Percentiles rank a stretch among this genome's conserved stretches.
Conservation (phyloP, 768 basidiomycete genomes). For the Hericium rajendrae region DNA sequence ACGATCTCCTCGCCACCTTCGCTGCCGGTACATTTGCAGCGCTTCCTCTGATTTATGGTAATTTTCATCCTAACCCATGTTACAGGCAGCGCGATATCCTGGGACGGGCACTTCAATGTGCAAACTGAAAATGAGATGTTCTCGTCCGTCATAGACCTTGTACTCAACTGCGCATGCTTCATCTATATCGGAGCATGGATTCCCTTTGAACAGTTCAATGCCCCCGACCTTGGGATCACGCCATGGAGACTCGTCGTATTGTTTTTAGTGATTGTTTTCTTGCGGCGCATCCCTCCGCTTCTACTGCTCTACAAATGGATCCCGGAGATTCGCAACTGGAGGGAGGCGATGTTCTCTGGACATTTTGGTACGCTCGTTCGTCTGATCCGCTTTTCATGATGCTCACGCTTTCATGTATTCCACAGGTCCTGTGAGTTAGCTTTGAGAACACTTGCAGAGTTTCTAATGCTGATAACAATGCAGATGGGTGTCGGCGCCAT, state of each 20-base stretch:
- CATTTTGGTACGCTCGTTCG: constrained; percentile 57
- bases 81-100: constrained; percentile 79
- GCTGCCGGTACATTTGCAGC: constrained; percentile 45
- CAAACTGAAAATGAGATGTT: constrained; percentile 83
- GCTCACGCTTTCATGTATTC: background rate
- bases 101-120: constrained; percentile 78
- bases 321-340: constrained; percentile 79
- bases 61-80: background rate
- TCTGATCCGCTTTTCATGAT: background rate
- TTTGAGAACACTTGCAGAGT: background rate
- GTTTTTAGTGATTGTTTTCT: constrained; percentile 52
- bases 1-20: constrained; percentile 86
- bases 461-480: background rate
- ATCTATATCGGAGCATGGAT: constrained; percentile 89
- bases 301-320: constrained; percentile 73
- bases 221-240: constrained; percentile 46
- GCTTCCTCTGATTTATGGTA: background rate
- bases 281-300: constrained; percentile 77
- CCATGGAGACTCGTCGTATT: constrained; percentile 71
- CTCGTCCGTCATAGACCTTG: constrained; percentile 82
- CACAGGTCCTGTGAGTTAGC: constrained; percentile 40
- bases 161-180: constrained; percentile 75
- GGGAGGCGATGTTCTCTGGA: constrained; percentile 83
- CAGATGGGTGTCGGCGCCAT: constrained; percentile 91
- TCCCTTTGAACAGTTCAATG: constrained; percentile 51